A percentile compares a stretch with the other conserved stretches of the same genome.
phyloP scores from a whole-genome alignment of 177 flowering plant species.

The Vitis hybrid region DNA sequence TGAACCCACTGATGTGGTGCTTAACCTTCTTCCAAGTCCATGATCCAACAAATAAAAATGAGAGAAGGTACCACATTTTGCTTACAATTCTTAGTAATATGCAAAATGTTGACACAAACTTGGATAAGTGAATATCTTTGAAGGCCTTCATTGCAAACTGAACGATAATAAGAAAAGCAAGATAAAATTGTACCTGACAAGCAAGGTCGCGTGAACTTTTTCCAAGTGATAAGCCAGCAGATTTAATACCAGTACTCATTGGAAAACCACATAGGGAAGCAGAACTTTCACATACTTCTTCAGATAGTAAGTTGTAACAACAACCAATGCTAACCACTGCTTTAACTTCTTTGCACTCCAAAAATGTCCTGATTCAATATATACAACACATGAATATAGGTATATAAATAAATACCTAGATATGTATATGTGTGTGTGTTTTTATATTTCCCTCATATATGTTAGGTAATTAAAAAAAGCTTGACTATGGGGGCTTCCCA shows the following conservation, averaged over 20 bases:
- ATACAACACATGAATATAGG: not conserved
- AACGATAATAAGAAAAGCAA: not conserved
- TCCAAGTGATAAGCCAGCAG: slow-evolving; percentile 51
- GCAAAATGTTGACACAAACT: too few species aligned
- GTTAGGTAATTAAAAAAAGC: too few species aligned
- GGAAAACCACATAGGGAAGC: slow-evolving; percentile 64
- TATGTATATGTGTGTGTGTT: too few species aligned
- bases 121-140: too few species aligned
- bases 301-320: slow-evolving; percentile 88
- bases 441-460: too few species aligned
- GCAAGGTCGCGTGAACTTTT: slow-evolving; percentile 87
- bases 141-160: not conserved
- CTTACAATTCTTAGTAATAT: too few species aligned
- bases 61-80: too few species aligned
- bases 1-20: too few species aligned
- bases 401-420: too few species aligned
- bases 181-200: slow-evolving; percentile 61
- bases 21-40: too few species aligned
- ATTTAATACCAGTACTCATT: slow-evolving; percentile 57
- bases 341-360: slow-evolving; percentile 69
- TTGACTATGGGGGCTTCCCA: too few species aligned
- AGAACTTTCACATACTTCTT: slow-evolving; percentile 34
- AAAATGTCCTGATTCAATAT: slow-evolving; percentile 50
- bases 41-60: too few species aligned
- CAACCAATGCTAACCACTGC: slow-evolving; percentile 91